Evolutionary conservation across 495 filamentous ascomycete genomes (phyloP).

Genomic region (Neurospora sp.): DNA sequence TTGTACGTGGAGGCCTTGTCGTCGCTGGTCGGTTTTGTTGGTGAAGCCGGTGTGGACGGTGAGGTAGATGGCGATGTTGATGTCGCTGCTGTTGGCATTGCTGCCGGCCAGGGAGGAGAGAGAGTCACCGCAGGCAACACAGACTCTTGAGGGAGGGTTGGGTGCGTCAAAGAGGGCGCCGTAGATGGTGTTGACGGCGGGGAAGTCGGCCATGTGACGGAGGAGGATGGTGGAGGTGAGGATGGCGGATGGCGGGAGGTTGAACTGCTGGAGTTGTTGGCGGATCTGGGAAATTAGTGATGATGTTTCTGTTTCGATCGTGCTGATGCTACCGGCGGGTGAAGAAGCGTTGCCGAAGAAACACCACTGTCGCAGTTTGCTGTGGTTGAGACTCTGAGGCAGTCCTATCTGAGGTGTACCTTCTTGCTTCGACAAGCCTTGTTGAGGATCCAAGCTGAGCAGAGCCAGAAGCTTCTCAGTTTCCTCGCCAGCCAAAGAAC

Average conservation of each 20-base stretch:
- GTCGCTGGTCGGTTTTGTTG: constrained; percentile 16
- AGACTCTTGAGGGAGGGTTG: constrained; percentile 77
- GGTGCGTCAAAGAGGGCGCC: constrained; percentile 55
- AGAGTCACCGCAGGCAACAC: constrained; percentile 61
- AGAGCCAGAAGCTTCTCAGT: background rate
- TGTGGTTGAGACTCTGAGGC: background rate
- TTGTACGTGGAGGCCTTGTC: constrained; percentile 74
- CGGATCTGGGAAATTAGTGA: constrained; percentile 27
- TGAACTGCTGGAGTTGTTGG: constrained; percentile 14
- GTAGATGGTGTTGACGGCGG: constrained; percentile 64
- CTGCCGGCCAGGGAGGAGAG: constrained; percentile 27
- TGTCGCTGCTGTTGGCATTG: constrained; percentile 9
- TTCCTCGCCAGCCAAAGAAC: background rate
- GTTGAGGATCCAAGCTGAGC: background rate
- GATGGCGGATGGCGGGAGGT: constrained; percentile 44
- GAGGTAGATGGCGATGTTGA: constrained; percentile 46
- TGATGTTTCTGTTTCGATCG: constrained; percentile 27
- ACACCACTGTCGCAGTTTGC: constrained; percentile 14
- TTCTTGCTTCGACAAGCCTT: background rate
- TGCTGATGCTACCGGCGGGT: background rate
- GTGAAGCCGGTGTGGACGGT: constrained; percentile 18
- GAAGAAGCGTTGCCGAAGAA: background rate
- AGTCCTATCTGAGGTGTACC: background rate
- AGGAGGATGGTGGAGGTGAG: constrained; percentile 68
- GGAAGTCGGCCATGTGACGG: constrained; percentile 69